Conservation (phyloP, 768 basidiomycete genomes). For the Hortiboletus campestris region DNA sequence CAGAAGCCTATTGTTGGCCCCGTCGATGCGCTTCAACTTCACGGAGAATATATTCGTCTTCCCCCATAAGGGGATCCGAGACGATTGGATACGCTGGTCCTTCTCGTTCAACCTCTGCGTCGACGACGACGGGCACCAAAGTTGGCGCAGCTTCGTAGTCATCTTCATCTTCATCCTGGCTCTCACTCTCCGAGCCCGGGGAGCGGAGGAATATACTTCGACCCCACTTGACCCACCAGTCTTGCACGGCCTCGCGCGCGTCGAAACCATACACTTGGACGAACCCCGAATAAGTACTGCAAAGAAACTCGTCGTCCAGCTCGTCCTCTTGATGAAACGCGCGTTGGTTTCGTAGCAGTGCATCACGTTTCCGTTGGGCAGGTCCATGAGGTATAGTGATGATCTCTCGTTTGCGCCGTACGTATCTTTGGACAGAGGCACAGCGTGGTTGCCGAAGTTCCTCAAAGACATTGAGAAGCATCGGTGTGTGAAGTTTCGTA, state of each 20-base stretch:
- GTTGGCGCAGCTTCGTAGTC: neutral
- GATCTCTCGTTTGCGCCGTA: conserved; percentile 42
- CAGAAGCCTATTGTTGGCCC: neutral
- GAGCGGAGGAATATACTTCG: conserved; percentile 5
- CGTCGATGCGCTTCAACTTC: conserved; percentile 7
- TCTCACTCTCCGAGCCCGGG: neutral
- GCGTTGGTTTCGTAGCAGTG: conserved; percentile 28
- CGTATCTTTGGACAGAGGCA: conserved; percentile 38
- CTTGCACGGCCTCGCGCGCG: conserved; percentile 52
- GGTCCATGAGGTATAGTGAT: conserved; percentile 43
- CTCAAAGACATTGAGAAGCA: conserved; percentile 54
- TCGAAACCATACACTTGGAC: conserved; percentile 48
- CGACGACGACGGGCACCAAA: conserved; percentile 7
- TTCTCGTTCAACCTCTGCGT: conserved; percentile 13
- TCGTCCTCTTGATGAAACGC: conserved; percentile 39
- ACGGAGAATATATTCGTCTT: conserved; percentile 6
- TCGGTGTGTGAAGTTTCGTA: conserved; percentile 42
- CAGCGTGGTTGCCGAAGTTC: conserved; percentile 54
- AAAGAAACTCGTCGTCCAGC: conserved; percentile 37
- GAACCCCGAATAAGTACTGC: conserved; percentile 48
- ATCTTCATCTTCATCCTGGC: neutral
- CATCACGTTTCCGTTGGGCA: conserved; percentile 45
- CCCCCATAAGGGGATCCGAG: conserved; percentile 14
- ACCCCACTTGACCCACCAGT: conserved; percentile 64
- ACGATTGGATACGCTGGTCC: conserved; percentile 4